Evolutionary conservation across 306 rosid species (phyloP).

Genomic region (Castanea crenata): DNA sequence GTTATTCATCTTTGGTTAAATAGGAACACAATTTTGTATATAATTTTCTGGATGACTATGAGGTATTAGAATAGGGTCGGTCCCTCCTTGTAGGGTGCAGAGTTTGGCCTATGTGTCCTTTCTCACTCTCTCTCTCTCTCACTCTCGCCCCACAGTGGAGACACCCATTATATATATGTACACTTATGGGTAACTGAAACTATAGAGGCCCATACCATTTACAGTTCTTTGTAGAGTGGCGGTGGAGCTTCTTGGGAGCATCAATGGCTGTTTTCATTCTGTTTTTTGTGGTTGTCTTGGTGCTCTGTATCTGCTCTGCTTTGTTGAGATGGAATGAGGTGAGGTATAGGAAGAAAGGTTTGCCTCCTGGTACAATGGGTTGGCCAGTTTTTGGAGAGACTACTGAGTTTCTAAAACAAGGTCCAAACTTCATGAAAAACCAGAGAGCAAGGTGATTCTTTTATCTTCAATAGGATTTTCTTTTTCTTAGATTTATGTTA

Average conservation of each 20-base stretch:
- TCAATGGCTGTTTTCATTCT: constrained; percentile 67
- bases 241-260: constrained; percentile 38
- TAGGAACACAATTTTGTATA: constrained; percentile 13
- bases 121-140: constrained; percentile 13
- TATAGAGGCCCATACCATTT: constrained; percentile 34
- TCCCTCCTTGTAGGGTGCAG: constrained; percentile 51
- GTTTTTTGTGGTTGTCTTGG: constrained; percentile 36
- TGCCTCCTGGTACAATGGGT: constrained; percentile 99
- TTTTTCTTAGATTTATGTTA: constrained; percentile 1
- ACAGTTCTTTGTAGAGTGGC: constrained; percentile 27
- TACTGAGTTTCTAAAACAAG: constrained; percentile 93
- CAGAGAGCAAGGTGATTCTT: constrained; percentile 77
- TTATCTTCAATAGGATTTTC: neutral
- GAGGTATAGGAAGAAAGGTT: constrained; percentile 72
- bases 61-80: constrained; percentile 58
- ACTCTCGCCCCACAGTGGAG: constrained; percentile 29
- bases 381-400: constrained; percentile 99
- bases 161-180: constrained; percentile 61
- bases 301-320: constrained; percentile 88
- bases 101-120: constrained; percentile 45
- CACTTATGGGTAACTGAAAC: constrained; percentile 33
- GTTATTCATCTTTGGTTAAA: neutral
- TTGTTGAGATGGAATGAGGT: constrained; percentile 83
- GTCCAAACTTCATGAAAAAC: constrained; percentile 93
- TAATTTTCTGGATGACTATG: constrained; percentile 1